Evolutionary conservation across 768 basidiomycete species (phyloP), one percentile per base, ranked within the genome.

Genomic region (Suillus occidentalis): DNA sequence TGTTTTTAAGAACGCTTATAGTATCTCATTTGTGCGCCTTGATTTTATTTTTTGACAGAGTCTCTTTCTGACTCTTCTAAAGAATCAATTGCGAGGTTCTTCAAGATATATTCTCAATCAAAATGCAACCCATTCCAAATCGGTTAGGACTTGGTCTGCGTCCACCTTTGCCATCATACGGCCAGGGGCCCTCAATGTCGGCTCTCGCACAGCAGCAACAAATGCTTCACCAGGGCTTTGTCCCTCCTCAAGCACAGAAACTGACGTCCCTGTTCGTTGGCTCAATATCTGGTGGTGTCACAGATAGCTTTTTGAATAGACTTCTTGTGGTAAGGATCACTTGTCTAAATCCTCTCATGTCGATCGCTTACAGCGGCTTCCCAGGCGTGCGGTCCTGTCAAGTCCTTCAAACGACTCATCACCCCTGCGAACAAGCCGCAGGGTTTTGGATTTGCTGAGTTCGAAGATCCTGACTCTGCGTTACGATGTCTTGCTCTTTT

Each of bases 371-470:
- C 34, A 37, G 5, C 31, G 36, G 9, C 37, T 39, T 56, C 20
- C 22, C 65, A 98, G 96, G 89, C 95, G 36, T 98, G 95, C 70
- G 97, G 97, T 16, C 87, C 89, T 4, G 81, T 98, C 65, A 88
- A 88, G 65, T 94, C 92, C 1, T 92, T 99, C 80, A 98, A 96
- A 71, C 89, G 96, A 18, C 87, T 96, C 28, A 92, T 93, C 55
- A 96, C 95, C 2, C 93, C 95, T 31, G 89, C 92, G 20, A 94
- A 96, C 72, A 94, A 96, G 76, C 92, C 96, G 7, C 93, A 96
- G 80, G 95, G 94, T 3, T 99, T 99, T 73, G 97, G 96, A 12
- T 99, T 99, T 77, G 97, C 94, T 58, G 93, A 97, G 75, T 99
- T 87, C 73, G 92, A 96, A 74, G 96, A 96, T 62, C 94, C 97